Percentiles rank a stretch among this genome's conserved stretches.
Conservation (phyloP, 31 red algal species). For the Asparagopsis taxiformis region DNA sequence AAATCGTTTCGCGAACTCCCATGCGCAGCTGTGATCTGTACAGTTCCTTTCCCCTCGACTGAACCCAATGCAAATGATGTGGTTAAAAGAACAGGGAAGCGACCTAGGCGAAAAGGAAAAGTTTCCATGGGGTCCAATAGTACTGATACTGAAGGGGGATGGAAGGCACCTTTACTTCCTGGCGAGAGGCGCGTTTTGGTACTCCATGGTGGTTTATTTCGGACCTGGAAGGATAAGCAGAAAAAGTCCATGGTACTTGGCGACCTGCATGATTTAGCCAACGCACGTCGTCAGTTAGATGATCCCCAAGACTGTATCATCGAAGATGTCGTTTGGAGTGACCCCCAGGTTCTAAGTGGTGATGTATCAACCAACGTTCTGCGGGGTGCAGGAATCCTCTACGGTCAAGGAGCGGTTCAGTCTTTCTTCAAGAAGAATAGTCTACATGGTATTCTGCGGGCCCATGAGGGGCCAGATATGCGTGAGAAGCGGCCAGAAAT, state of each 20-base stretch:
- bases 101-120: constrained; percentile 1
- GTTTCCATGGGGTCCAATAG: not conserved
- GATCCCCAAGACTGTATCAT: constrained; percentile 56
- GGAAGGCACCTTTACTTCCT: constrained; percentile 27
- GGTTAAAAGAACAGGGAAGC: not conserved
- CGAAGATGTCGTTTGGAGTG: constrained; percentile 85
- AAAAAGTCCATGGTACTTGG: constrained; percentile 34
- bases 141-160: constrained; percentile 4
- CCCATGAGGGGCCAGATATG: constrained; percentile 92
- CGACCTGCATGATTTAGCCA: constrained; percentile 37
- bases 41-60: too few relatives aligned
- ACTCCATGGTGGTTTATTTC: constrained; percentile 81
- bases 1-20: constrained; percentile 73
- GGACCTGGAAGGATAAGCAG: constrained; percentile 30
- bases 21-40: constrained; percentile 53
- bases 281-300: constrained; percentile 21
- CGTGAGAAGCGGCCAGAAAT: constrained; percentile 75
- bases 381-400: constrained; percentile 76
- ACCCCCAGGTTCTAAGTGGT: constrained; percentile 38
- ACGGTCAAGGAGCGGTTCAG: constrained; percentile 53
- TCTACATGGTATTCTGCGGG: constrained; percentile 69
- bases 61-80: too few relatives aligned
- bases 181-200: constrained; percentile 74
- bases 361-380: constrained; percentile 60
- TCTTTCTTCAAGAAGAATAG: constrained; percentile 63